A percentile compares a stretch with the other conserved stretches of the same genome.
phyloP scores from a whole-genome alignment of 2,329 filamentous ascomycete genomes.

The Epichloe bromicola region DNA sequence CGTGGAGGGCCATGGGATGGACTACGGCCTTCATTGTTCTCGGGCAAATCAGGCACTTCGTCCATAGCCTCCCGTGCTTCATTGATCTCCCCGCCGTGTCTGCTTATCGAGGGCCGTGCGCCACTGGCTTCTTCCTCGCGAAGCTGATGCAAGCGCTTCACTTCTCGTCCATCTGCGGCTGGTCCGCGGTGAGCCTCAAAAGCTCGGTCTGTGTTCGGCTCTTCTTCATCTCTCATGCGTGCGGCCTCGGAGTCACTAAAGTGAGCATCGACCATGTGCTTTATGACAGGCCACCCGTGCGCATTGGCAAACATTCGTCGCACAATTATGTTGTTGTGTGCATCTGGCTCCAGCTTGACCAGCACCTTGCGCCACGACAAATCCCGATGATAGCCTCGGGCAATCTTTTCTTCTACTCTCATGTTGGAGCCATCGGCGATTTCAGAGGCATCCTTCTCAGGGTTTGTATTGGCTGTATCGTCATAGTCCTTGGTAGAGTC shows the following conservation, averaged over 20 bases:
- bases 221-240: constrained; percentile 52
- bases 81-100: constrained; percentile 6
- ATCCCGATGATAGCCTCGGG: constrained; percentile 82
- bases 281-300: constrained; percentile 92
- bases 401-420: constrained; percentile 96
- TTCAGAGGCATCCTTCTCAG: constrained; percentile 25
- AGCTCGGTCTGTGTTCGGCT: constrained; percentile 56
- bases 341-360: constrained; percentile 88
- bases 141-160: constrained; percentile 20
- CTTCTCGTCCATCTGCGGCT: constrained; percentile 53
- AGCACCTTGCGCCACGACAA: constrained; percentile 94
- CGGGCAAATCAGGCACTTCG: constrained; percentile 32
- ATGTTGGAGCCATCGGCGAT: constrained; percentile 51
- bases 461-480: constrained; percentile 33
- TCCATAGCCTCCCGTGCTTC: constrained; percentile 26
- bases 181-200: constrained; percentile 43
- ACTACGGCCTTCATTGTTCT: constrained; percentile 12
- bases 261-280: constrained; percentile 89
- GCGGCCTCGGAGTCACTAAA: constrained; percentile 61
- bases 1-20: constrained; percentile 9
- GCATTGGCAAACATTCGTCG: constrained; percentile 94
- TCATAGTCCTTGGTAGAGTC: constrained; percentile 38
- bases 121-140: constrained; percentile 11
- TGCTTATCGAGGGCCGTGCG: constrained; percentile 11
- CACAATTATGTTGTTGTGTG: constrained; percentile 97